Conservation (phyloP, 352 stramenopile genomes). For the Pythium volutum region DNA sequence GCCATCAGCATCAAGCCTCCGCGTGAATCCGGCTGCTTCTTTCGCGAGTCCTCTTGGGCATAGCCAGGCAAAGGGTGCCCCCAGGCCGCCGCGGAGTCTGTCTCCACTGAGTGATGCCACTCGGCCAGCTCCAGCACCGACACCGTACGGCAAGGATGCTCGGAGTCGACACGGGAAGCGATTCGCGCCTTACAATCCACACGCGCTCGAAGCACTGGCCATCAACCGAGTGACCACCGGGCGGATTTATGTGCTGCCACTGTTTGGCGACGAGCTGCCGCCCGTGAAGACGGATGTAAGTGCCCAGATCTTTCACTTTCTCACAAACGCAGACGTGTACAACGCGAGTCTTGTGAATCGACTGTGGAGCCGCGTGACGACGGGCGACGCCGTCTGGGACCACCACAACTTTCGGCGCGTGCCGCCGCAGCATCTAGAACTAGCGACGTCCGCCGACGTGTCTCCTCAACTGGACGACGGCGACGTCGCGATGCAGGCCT, state of each 20-base stretch:
- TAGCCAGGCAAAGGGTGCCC: neutral
- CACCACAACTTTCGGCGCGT: conserved; percentile 60
- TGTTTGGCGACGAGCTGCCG: conserved; percentile 62
- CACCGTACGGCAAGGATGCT: neutral
- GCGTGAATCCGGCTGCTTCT: conserved; percentile 2
- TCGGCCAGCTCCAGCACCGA: conserved; percentile 12
- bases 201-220: conserved; percentile 16
- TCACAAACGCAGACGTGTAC: conserved; percentile 76
- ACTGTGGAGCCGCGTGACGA: conserved; percentile 76
- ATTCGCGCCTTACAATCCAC: conserved; percentile 15
- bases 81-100: conserved; percentile 8
- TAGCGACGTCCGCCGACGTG: conserved; percentile 12
- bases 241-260: conserved; percentile 60
- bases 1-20: conserved; percentile 4
- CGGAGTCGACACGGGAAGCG: conserved; percentile 7
- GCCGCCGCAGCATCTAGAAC: neutral
- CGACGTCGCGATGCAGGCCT: conserved; percentile 17
- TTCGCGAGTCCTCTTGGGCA: conserved; percentile 13
- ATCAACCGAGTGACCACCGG: conserved; percentile 18
- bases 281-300: conserved; percentile 62
- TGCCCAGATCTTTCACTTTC: conserved; percentile 61
- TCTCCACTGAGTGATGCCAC: conserved; percentile 30
- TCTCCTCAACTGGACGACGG: conserved; percentile 13
- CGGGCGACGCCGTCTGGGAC: conserved; percentile 74
- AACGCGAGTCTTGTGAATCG: conserved; percentile 83